Evolutionary conservation across 192 early-diverging fungal genomes (phyloP).

Genomic region (Coemansia sp.): DNA sequence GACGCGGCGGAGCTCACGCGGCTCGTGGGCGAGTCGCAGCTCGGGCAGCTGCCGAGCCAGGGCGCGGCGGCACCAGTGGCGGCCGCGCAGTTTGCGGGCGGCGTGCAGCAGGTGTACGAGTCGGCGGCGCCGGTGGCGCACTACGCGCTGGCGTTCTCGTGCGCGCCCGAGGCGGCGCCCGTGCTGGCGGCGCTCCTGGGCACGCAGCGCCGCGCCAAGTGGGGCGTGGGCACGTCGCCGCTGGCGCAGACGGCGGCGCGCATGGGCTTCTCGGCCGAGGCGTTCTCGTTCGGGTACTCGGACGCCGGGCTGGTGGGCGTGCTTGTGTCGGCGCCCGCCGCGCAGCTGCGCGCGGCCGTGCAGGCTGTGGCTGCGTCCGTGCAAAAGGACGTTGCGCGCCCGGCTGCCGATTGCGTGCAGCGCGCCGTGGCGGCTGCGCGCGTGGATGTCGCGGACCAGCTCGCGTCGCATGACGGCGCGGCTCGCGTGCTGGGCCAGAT

Average conservation of each 20-base stretch:
- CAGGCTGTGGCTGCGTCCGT: conserved; percentile 58
- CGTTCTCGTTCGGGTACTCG: conserved; percentile 85
- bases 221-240: conserved; percentile 59
- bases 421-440: conserved; percentile 57
- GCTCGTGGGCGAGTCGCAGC: conserved; percentile 61
- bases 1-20: conserved; percentile 65
- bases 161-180: conserved; percentile 67
- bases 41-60: conserved; percentile 40
- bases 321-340: conserved; percentile 57
- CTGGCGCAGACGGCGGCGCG: conserved; percentile 64
- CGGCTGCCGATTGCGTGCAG: conserved; percentile 56
- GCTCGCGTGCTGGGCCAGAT: conserved; percentile 15
- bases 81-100: conserved; percentile 77
- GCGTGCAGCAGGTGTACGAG: conserved; percentile 76
- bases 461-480: conserved; percentile 23
- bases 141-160: conserved; percentile 83
- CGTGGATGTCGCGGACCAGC: conserved; percentile 24
- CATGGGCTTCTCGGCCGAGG: conserved; percentile 58
- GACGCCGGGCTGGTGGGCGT: conserved; percentile 92
- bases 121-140: conserved; percentile 53
- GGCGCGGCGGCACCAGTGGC: conserved; percentile 20
- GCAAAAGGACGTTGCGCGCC: conserved; percentile 57
- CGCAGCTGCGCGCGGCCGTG: conserved; percentile 62
- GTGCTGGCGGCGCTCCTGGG: conserved; percentile 63
- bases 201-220: conserved; percentile 62